Conservation (phyloP, 345 rosid species). For the Citrus inodora region DNA sequence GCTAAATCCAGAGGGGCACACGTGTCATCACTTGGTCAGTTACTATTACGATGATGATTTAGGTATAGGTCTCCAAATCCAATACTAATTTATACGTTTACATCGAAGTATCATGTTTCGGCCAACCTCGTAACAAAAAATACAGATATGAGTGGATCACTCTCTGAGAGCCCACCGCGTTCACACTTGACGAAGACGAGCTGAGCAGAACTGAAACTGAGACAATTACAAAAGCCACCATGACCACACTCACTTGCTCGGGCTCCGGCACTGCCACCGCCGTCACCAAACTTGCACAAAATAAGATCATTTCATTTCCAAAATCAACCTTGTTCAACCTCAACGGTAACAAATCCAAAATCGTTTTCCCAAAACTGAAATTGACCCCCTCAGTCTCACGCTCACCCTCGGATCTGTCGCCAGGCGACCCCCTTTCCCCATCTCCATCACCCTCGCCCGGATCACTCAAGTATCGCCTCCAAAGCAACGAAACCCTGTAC, state of each 20-base stretch:
- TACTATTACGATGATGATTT: no score
- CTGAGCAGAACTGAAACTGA: not conserved
- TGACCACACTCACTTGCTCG: conserved; percentile 18
- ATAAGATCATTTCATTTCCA: not conserved
- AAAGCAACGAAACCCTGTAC: conserved; percentile 67
- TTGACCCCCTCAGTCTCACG: conserved; percentile 20
- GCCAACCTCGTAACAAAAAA: no score
- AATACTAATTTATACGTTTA: no score
- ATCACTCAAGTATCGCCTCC: conserved; percentile 75
- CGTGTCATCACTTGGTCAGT: not conserved
- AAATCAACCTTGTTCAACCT: not conserved
- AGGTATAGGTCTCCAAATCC: no score
- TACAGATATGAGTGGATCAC: not conserved
- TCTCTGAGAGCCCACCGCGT: not conserved
- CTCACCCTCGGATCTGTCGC: conserved; percentile 26
- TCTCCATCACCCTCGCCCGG: conserved; percentile 1
- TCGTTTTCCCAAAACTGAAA: conserved; percentile 21
- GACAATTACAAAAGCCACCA: not conserved
- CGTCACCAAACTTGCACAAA: conserved; percentile 12
- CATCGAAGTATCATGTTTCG: no score
- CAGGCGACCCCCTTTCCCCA: conserved; percentile 18
- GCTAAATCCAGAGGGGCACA: fast-evolving
- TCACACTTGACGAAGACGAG: not conserved
- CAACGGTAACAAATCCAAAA: conserved; percentile 26
- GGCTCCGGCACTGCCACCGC: not conserved